A percentile compares a stretch with the other conserved stretches of the same genome.
Evolutionary conservation across 148 eudicot species (phyloP).

Genomic region (Diospyros lotus): DNA sequence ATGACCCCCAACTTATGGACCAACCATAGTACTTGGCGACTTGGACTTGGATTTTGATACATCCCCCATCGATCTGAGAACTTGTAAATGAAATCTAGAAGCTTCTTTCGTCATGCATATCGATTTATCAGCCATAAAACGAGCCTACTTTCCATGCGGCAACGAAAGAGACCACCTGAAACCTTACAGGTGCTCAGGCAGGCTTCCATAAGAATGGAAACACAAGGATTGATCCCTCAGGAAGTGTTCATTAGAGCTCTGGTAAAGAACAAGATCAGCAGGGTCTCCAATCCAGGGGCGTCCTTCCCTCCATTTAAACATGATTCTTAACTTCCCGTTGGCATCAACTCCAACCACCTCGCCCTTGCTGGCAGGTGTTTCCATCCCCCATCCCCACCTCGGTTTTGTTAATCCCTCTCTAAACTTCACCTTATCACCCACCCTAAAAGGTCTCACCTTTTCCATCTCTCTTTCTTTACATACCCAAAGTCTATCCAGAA

Average conservation of each 20-base stretch:
- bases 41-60: too few species aligned
- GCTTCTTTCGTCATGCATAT: too few species aligned
- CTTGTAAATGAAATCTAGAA: too few species aligned
- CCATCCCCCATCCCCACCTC: constrained; percentile 98
- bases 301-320: constrained; percentile 89
- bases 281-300: constrained; percentile 94
- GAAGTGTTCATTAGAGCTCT: constrained; percentile 17
- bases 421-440: constrained; percentile 76
- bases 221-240: background rate
- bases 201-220: too few species aligned
- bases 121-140: too few species aligned
- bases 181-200: too few species aligned
- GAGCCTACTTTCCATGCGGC: too few species aligned
- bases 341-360: constrained; percentile 87
- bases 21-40: too few species aligned
- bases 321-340: constrained; percentile 79
- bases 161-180: too few species aligned
- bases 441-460: constrained; percentile 50
- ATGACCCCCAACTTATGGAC: too few species aligned
- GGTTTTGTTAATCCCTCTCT: constrained; percentile 66
- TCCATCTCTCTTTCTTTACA: constrained; percentile 79
- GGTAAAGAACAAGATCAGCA: constrained; percentile 72
- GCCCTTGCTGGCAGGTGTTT: constrained; percentile 84
- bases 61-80: too few species aligned
- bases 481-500: constrained; percentile 78